Base-by-base conservation (phyloP, 78 protist species). In the Dictyostelium brefeldianum region DNA sequence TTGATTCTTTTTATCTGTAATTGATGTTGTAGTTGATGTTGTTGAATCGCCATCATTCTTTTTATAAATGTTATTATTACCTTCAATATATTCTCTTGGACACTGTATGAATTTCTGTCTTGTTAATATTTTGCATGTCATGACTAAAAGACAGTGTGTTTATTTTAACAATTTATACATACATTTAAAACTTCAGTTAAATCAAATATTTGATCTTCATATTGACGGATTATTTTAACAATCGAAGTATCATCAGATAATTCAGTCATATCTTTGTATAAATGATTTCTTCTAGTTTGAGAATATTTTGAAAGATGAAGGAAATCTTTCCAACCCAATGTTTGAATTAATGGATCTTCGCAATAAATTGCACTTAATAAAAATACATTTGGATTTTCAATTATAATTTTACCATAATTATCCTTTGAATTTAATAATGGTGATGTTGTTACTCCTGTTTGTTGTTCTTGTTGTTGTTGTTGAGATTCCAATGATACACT, bases 311-410 rank as follows among this genome's bases (percentile, higher is more conserved):
- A 73, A 2, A 83, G 22, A 73, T 83, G 53, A 36, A 83, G 43
- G 17, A 83, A 83, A 56, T 83, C 91, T 41, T 77, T 47, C 91
- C 91, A 83, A 17, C 80, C 91, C 8, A 53, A 64, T 20, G 43
- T 25, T 56, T 79, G 67, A 41, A 79, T n/a, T 25, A 83, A 73
- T 41, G 91, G 91, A 53, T 83, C 91, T n/a, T 17, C 22, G 6
- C 70, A 22, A 11, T 31, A 27, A 1, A 83, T 47, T n/a, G 80
- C 91, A 22, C 56, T 27, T 25, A 71, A 51, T 73, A 83, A 83
- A 27, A 83, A 83, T 5, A 83, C 48, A 73, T 54, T 83, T 6
- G 25, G 25, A 73, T 83, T 83, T 9, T 83, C 81, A 57, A 73
- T 54, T 22, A 18, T 51, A 41, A 54, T 51, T 67, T 31, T 67